phyloP scores from a whole-genome alignment of 305 asterid species.

The Lippia alba region DNA sequence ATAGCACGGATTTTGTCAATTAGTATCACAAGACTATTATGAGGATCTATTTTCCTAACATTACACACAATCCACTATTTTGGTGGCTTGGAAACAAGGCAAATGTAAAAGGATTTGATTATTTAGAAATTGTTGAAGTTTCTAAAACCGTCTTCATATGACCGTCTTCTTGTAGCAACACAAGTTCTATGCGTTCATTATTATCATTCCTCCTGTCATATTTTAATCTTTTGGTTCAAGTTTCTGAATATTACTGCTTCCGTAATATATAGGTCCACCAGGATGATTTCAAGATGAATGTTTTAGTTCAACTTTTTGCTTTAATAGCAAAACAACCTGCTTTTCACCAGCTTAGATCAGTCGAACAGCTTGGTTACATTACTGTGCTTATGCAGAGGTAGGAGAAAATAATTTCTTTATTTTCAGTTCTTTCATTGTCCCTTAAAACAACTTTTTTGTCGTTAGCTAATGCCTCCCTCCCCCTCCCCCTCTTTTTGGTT shows the following conservation, averaged over 20 bases:
- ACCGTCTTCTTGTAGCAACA: constrained; percentile 5
- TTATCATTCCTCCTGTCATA: background rate
- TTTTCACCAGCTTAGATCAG: constrained; percentile 98
- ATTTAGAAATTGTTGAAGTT: background rate
- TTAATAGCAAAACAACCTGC: constrained; percentile 91
- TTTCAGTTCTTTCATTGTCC: constrained; percentile 22
- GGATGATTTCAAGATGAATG: constrained; percentile 88
- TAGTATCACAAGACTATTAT: background rate
- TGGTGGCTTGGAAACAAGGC: constrained; percentile 7
- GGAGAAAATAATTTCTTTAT: constrained; percentile 16
- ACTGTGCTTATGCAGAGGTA: constrained; percentile 89
- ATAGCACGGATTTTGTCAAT: constrained; percentile 1
- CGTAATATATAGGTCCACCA: constrained; percentile 72
- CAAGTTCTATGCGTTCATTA: constrained; percentile 7
- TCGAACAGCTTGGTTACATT: constrained; percentile 98
- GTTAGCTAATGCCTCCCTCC: background rate
- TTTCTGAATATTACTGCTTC: constrained; percentile 23
- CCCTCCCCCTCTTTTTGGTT: background rate
- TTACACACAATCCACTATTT: constrained; percentile 12
- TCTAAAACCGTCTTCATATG: background rate
- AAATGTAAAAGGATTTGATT: background rate
- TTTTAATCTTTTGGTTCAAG: constrained; percentile 7
- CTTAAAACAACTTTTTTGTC: background rate
- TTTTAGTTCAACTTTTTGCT: constrained; percentile 83
- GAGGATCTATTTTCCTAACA: background rate